phyloP scores from a whole-genome alignment of 345 rosid species.

The Heritiera fomes region DNA sequence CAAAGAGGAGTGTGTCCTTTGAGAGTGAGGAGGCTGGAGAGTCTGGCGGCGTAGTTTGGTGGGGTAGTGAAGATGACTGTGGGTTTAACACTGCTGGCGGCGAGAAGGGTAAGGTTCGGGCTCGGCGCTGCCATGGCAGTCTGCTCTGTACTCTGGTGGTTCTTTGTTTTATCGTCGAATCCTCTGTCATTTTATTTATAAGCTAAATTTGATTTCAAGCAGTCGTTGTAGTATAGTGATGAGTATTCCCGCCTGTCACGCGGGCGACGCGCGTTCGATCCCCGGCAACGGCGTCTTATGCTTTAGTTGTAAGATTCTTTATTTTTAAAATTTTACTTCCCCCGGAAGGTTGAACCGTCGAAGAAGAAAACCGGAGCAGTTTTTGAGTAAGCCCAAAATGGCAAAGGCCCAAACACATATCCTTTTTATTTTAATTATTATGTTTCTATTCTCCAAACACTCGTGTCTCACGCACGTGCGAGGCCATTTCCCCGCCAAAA shows the following conservation, averaged over 20 bases:
- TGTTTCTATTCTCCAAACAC: not conserved
- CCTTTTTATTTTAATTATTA: too few relatives aligned
- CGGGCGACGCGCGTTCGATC: conserved; percentile 98
- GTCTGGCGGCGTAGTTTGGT: conserved; percentile 47
- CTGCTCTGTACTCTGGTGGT: not conserved
- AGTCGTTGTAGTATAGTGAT: conserved; percentile 97
- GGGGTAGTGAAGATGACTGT: conserved; percentile 60
- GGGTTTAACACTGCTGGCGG: conserved; percentile 26
- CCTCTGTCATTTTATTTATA: too few relatives aligned
- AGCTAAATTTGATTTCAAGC: too few relatives aligned
- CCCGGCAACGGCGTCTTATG: conserved; percentile 71
- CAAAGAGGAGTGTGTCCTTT: conserved; percentile 46
- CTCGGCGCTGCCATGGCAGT: not conserved
- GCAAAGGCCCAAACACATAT: too few relatives aligned
- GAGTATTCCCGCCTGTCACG: conserved; percentile 95
- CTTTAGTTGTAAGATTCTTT: too few relatives aligned
- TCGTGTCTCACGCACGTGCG: not conserved
- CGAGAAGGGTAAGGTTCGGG: not conserved
- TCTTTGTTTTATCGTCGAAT: too few relatives aligned
- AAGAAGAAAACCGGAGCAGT: too few relatives aligned
- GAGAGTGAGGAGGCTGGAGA: conserved; percentile 42
- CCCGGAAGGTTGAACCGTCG: too few relatives aligned
- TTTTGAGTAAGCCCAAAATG: too few relatives aligned
- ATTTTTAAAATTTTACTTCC: too few relatives aligned
- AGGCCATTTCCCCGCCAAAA: conserved; percentile 4